Base-by-base conservation (phyloP, 2,329 filamentous ascomycete species). In the Talaromyces sp. region DNA sequence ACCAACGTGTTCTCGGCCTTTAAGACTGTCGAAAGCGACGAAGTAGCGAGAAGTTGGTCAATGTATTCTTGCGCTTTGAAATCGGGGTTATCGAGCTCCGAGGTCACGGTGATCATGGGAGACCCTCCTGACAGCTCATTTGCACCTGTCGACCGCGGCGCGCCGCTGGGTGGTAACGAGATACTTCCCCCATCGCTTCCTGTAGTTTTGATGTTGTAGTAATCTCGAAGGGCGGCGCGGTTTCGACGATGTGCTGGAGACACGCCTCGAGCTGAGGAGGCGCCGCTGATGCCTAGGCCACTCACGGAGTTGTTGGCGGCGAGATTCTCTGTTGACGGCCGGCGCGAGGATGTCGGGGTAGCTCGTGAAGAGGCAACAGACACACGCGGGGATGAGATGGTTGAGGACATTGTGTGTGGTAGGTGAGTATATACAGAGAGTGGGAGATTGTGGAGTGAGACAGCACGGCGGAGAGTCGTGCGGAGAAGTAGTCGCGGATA, bases 181-280 rank as follows among this genome's bases (percentile, higher is more conserved):
- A 3, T 70, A 43, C 8, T 70, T 65, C 65, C 24, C 65, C 58
- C 68, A 24, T 77, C 74, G 41, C 69, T 75, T 46, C 74, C 68
- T 7, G 75, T 71, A 3, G 80, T 73, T 65, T 87, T 88, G 55
- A 97, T 83, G 71, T 94, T 94, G 78, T 97, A 97, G 80, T 96
- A 97, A 71, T 97, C 92, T 68, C 94, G 89, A 21, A 97, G 83
- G 7, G 93, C 93, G 59, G 89, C 86, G 65, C 93, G 89, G 77
- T 96, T 96, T 63, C 89, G 83, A 60, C 84, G 81, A 21, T 69
- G 68, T 32, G 71, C 70, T n/a, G 74, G 73, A 35, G 75, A 75
- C 46, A 74, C 58, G 11, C 73, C 70, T 56, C 74, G 72, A 79
- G 82, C 60, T 72, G 76, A 68, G 69, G 74, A 61, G 64, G 72